Evolutionary conservation across 495 filamentous ascomycete species (phyloP).

Genomic region (Glutinoglossum americanum): DNA sequence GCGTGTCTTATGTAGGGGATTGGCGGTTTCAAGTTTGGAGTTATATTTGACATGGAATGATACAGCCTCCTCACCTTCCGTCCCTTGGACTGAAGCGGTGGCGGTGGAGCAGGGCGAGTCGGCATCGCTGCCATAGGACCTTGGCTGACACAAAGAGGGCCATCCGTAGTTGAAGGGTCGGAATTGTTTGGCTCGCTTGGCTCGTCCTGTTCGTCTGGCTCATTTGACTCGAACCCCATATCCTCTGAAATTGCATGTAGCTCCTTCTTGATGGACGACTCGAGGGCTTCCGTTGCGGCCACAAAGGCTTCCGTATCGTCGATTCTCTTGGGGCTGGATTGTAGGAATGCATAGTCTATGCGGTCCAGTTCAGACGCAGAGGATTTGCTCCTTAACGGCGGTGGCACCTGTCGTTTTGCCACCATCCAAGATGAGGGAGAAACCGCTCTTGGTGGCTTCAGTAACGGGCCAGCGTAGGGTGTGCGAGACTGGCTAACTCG

Average conservation of each 20-base stretch:
- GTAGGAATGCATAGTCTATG: constrained; percentile 14
- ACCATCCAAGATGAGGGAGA: neutral
- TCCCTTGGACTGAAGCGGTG: constrained; percentile 9
- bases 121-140: constrained; percentile 20
- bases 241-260: neutral
- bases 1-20: neutral
- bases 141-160: constrained; percentile 18
- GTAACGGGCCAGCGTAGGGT: neutral
- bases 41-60: neutral
- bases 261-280: constrained; percentile 14
- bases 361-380: constrained; percentile 16
- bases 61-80: neutral
- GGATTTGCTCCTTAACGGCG: constrained; percentile 14
- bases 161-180: constrained; percentile 13
- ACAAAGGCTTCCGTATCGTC: constrained; percentile 7
- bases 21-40: constrained; percentile 7
- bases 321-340: constrained; percentile 11
- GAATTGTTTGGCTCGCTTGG: constrained; percentile 16
- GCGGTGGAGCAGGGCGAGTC: constrained; percentile 18
- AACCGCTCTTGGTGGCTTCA: neutral
- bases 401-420: constrained; percentile 4
- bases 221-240: constrained; percentile 3
- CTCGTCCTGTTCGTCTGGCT: constrained; percentile 9
- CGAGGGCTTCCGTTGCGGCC: constrained; percentile 14
- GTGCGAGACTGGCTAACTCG: neutral